Evolutionary conservation across 768 basidiomycete genomes (phyloP).

Genomic region (Kwoniella botswanensis): DNA sequence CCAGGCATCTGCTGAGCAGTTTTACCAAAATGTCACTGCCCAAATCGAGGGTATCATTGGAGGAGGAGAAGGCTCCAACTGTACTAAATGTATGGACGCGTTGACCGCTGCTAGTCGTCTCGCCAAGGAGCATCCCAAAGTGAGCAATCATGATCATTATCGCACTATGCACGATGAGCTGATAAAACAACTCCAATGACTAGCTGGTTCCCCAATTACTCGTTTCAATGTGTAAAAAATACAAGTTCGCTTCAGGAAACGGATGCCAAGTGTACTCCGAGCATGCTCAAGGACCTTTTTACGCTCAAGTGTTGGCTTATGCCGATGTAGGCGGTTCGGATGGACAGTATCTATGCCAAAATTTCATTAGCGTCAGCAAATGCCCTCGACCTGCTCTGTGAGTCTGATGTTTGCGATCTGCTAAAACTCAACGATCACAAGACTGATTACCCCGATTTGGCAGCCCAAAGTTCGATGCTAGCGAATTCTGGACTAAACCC

Average conservation of each 20-base stretch:
- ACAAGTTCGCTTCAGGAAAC: constrained; percentile 61
- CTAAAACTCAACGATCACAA: constrained; percentile 29
- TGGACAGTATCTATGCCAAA: constrained; percentile 67
- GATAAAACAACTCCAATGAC: neutral
- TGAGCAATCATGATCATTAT: neutral
- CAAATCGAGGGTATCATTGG: constrained; percentile 66
- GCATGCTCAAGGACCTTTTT: constrained; percentile 64
- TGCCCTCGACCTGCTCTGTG: constrained; percentile 27
- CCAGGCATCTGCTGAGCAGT: constrained; percentile 60
- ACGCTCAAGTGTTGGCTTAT: constrained; percentile 74
- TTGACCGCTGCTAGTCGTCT: constrained; percentile 9
- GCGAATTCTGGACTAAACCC: constrained; percentile 74
- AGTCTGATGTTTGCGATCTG: neutral
- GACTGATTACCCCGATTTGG: constrained; percentile 63
- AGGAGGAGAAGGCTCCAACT: constrained; percentile 56
- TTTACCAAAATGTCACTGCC: constrained; percentile 65
- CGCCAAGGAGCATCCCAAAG: constrained; percentile 21
- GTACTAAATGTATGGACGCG: constrained; percentile 64
- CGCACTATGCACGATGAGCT: neutral
- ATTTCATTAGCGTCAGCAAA: constrained; percentile 61
- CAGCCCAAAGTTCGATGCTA: constrained; percentile 68
- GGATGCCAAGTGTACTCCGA: constrained; percentile 27
- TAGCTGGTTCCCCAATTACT: constrained; percentile 64
- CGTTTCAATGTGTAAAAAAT: constrained; percentile 67
- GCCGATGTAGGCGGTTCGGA: constrained; percentile 75